Evolutionary conservation across 2,329 filamentous ascomycete genomes (phyloP).

Genomic region (Gnomoniopsis sp.): DNA sequence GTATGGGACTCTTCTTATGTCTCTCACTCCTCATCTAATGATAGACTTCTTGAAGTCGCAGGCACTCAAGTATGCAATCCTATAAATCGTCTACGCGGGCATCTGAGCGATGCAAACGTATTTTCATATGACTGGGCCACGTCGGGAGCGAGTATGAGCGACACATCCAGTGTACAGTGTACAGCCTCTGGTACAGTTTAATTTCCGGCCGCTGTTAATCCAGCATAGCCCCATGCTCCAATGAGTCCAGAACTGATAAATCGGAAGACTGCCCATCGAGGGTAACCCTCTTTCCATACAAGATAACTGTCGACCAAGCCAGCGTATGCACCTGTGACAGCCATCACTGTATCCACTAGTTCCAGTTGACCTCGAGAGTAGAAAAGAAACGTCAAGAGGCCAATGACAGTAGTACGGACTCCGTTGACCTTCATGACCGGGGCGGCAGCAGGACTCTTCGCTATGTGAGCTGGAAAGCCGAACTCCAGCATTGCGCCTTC

Average conservation of each 20-base stretch:
- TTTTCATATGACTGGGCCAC: no score
- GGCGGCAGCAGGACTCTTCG: conserved; percentile 17
- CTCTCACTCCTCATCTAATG: no score
- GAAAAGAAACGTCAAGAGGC: conserved; percentile 20
- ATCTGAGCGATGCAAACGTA: no score
- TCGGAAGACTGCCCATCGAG: conserved; percentile 20
- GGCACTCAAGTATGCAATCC: no score
- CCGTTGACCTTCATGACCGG: conserved; percentile 22
- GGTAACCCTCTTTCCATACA: conserved; percentile 24
- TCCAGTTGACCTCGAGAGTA: conserved; percentile 21
- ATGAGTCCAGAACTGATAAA: conserved; percentile 19
- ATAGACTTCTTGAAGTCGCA: no score
- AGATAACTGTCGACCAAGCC: conserved; percentile 26
- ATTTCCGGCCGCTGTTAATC: neutral
- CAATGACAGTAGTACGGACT: conserved; percentile 23
- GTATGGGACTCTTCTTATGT: no score
- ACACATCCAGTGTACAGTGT: no score
- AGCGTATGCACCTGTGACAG: conserved; percentile 23
- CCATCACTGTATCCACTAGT: conserved; percentile 23
- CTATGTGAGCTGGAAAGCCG: conserved; percentile 23
- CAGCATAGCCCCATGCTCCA: neutral
- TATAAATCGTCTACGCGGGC: no score
- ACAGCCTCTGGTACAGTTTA: no score
- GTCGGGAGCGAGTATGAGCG: no score
- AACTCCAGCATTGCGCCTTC: conserved; percentile 25